Percentiles rank a stretch among this genome's conserved stretches.
Conservation (phyloP, 495 filamentous ascomycete genomes). For the Penicillium alfredii region DNA sequence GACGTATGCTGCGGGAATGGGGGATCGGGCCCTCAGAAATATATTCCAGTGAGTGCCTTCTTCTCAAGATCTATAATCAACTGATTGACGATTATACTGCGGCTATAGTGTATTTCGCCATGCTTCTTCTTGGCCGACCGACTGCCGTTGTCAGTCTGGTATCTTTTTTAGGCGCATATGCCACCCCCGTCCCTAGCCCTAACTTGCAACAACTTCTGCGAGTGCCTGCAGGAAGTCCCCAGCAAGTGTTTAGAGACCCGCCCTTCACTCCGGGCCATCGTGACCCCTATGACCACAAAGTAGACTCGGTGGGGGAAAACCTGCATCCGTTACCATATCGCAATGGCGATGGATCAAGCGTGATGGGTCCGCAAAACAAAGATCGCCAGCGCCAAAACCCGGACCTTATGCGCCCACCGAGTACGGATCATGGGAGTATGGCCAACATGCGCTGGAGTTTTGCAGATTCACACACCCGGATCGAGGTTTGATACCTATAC, state of each 20-base stretch:
- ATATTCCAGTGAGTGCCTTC: too few relatives aligned
- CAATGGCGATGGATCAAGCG: constrained; percentile 55
- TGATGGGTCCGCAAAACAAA: constrained; percentile 60
- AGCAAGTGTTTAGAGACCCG: background rate
- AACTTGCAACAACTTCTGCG: background rate
- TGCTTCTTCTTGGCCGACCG: too few relatives aligned
- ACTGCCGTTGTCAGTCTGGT: constrained; percentile 1
- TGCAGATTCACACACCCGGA: constrained; percentile 59
- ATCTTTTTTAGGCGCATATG: constrained; percentile 1
- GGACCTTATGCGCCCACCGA: constrained; percentile 58
- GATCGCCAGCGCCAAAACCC: constrained; percentile 58
- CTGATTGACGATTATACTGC: too few relatives aligned
- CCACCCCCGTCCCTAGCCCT: background rate
- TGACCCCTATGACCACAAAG: constrained; percentile 44
- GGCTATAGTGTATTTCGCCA: too few relatives aligned
- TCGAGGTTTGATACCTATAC: constrained; percentile 41
- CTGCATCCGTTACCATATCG: constrained; percentile 59
- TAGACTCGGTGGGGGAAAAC: constrained; percentile 52
- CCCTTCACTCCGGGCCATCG: constrained; percentile 37
- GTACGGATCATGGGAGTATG: constrained; percentile 58
- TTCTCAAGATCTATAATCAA: too few relatives aligned
- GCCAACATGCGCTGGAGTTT: constrained; percentile 63
- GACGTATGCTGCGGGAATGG: too few relatives aligned
- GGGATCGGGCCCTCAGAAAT: too few relatives aligned
- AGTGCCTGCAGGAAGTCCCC: background rate